Evolutionary conservation across 2,329 filamentous ascomycete genomes (phyloP), one percentile per base, ranked within the genome.

Genomic region (Teratosphaeria zuluensis): DNA sequence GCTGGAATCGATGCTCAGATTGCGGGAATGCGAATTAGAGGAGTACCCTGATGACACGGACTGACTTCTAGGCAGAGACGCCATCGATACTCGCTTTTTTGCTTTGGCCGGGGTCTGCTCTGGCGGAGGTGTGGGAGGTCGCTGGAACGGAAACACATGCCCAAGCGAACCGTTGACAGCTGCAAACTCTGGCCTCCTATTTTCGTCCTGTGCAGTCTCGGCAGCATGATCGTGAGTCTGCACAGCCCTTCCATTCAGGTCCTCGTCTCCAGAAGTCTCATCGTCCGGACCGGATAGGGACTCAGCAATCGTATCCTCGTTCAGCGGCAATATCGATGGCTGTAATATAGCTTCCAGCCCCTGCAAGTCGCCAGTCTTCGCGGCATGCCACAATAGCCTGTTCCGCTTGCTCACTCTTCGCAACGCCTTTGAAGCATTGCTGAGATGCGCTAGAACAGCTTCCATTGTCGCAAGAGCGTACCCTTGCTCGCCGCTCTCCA

Each of bases 381-480:
- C 84, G 7, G 92, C 89, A 69, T 95, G 86, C 94, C 94, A 99
- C 1, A 99, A 74, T 1, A 86, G 82, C 68, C 88, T 86, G 72
- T 99, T 99, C 56, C 89, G 84, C 62, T 86, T 84, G 72, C 94
- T 97, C 6, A 92, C 90, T 70, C 86, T 88, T 61, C 92, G 84
- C 59, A 99, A 76, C 4, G 87, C 88, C 14, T 84, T 85, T 0
- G 92, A 95, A 69, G 95, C 92, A 61, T 86, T 83, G 8, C 86
- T 83, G 2, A 99, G 82, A 70, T 99, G 97, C 1, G 90, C 86
- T 35, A 99, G 75, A 0, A 99, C 94, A 6, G 91, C 94, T 73
- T 99, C 94, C 61, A 97, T 90, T 0, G 94, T 99, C 73, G 92
- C 97, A 55, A 99, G 75, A 0, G 92, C 92, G 73, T 99, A 99